phyloP scores from a whole-genome alignment of 2,329 filamentous ascomycete genomes.

The Cytospora piceae region DNA sequence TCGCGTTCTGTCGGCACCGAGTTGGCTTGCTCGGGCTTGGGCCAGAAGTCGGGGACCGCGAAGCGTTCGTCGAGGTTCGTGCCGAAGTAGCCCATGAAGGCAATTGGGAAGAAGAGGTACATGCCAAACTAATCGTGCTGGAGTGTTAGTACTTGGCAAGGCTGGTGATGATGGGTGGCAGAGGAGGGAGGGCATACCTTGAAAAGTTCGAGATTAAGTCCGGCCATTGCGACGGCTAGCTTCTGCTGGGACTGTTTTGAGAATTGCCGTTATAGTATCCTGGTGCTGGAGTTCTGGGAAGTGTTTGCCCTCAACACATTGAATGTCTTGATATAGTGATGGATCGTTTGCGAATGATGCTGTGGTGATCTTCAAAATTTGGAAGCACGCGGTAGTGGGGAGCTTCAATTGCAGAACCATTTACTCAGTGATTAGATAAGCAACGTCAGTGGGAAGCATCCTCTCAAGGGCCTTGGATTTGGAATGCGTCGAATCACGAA shows the following conservation, averaged over 20 bases:
- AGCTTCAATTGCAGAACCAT: not conserved
- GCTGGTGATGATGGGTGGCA: slow-evolving; percentile 8
- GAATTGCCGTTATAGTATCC: not conserved
- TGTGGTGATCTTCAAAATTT: not conserved
- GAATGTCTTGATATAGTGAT: not conserved
- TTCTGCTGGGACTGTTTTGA: not conserved
- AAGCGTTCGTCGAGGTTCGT: slow-evolving; percentile 96
- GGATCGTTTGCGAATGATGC: slow-evolving; percentile 1
- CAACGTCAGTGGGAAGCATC: slow-evolving; percentile 1
- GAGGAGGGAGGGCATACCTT: slow-evolving; percentile 62
- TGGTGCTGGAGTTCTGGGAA: not conserved
- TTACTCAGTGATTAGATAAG: slow-evolving; percentile 11
- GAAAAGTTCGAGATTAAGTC: slow-evolving; percentile 91
- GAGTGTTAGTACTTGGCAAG: slow-evolving; percentile 15
- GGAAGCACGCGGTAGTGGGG: not conserved
- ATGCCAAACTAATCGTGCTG: slow-evolving; percentile 79
- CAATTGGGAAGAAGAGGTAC: slow-evolving; percentile 98
- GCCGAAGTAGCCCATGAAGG: slow-evolving; percentile 99
- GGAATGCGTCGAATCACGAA: not conserved
- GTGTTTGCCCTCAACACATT: not conserved
- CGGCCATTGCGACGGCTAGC: slow-evolving; percentile 61
- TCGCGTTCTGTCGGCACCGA: slow-evolving; percentile 76
- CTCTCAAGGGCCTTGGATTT: slow-evolving; percentile 3
- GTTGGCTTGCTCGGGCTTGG: slow-evolving; percentile 76
- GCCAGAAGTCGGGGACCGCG: slow-evolving; percentile 90